A percentile compares a stretch with the other conserved stretches of the same genome.
Evolutionary conservation across 2,329 filamentous ascomycete genomes (phyloP).

Genomic region (Colletotrichum sp.): DNA sequence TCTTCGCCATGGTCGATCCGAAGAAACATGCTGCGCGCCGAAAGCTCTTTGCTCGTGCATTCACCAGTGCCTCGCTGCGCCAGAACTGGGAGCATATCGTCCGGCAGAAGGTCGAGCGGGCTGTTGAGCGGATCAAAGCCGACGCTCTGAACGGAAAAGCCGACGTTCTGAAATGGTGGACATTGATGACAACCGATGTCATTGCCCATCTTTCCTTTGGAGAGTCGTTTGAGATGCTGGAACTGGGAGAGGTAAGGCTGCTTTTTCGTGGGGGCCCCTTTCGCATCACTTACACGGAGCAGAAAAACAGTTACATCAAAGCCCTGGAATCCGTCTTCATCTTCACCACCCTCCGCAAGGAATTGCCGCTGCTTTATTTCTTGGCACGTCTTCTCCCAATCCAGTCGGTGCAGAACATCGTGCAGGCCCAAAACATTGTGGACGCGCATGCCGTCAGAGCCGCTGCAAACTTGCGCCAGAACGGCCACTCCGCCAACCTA

Average conservation of each 20-base stretch:
- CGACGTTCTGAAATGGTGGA: constrained; percentile 59
- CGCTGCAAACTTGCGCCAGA: background rate
- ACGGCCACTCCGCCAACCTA: background rate
- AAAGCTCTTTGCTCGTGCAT: constrained; percentile 44
- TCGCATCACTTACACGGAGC: background rate
- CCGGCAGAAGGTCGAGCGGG: constrained; percentile 37
- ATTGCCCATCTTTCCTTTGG: constrained; percentile 61
- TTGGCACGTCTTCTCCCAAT: background rate
- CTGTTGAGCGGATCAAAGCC: constrained; percentile 47
- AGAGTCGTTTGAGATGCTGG: constrained; percentile 57
- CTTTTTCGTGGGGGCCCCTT: too few relatives aligned
- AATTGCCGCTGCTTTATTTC: background rate
- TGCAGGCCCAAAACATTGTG: background rate
- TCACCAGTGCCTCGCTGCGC: constrained; percentile 41
- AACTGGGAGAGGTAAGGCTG: constrained; percentile 48
- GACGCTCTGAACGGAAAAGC: constrained; percentile 43
- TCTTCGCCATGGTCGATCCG: constrained; percentile 4
- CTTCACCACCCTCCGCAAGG: background rate
- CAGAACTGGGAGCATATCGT: constrained; percentile 35
- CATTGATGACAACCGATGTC: constrained; percentile 59
- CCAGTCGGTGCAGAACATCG: background rate
- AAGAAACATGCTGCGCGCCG: constrained; percentile 26
- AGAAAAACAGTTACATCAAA: constrained; percentile 6
- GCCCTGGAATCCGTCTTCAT: background rate
- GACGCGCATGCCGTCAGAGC: background rate